A percentile compares a stretch with the other conserved stretches of the same genome.
phyloP scores from a whole-genome alignment of 2,329 filamentous ascomycete species.

The Arachnopeziza araneosa region DNA sequence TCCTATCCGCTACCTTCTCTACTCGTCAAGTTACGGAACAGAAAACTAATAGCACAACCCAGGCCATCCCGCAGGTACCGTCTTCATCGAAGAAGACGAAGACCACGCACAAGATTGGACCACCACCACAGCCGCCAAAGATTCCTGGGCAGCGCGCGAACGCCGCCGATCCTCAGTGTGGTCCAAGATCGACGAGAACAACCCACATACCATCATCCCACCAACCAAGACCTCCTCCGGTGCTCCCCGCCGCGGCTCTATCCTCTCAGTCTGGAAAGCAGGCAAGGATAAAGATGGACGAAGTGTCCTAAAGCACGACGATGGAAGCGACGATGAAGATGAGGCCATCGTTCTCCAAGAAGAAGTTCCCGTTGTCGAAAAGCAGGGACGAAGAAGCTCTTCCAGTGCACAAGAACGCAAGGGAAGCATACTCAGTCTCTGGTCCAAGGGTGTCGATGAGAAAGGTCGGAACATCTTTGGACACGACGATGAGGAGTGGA shows the following conservation, averaged over 20 bases:
- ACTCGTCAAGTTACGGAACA: background rate
- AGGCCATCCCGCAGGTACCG: background rate
- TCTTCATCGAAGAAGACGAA: constrained; percentile 1
- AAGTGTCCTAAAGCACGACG: constrained; percentile 14
- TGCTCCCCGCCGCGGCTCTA: constrained; percentile 6
- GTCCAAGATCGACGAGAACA: constrained; percentile 10
- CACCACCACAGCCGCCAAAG: constrained; percentile 13
- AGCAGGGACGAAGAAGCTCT: background rate
- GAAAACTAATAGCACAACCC: background rate
- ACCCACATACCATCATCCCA: background rate
- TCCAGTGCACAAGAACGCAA: constrained; percentile 4
- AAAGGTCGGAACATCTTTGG: constrained; percentile 8
- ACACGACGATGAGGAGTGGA: constrained; percentile 19
- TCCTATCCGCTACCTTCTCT: background rate
- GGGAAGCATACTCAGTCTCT: constrained; percentile 19
- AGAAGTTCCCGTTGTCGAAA: background rate
- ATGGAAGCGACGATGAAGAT: background rate
- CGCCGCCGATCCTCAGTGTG: constrained; percentile 15
- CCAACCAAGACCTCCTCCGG: background rate
- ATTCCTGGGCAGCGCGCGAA: constrained; percentile 18
- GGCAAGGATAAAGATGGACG: constrained; percentile 17
- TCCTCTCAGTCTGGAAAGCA: constrained; percentile 10
- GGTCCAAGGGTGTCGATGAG: constrained; percentile 13
- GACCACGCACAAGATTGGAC: constrained; percentile 16
- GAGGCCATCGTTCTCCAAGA: background rate